A percentile compares a stretch with the other conserved stretches of the same genome.
These are phyloP conservation scores for Zizania palustris DNA, from an alignment of 202 grass and related monocot genomes.

Conservation along the genomic window DNA sequence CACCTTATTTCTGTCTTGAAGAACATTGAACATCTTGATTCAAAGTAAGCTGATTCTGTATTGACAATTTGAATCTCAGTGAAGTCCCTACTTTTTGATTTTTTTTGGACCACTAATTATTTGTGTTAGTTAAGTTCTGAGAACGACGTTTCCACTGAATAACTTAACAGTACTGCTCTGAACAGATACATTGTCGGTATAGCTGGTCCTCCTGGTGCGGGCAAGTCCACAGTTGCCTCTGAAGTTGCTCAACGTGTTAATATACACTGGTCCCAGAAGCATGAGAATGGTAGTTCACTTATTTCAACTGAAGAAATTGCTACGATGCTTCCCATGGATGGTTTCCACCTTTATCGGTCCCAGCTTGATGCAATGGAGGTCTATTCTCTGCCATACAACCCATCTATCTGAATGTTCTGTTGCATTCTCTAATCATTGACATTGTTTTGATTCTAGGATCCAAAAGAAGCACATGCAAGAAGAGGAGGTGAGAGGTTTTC, in stretches of 20 bases:
- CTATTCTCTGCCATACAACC: constrained; percentile 24
- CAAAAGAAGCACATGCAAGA: constrained; percentile 95
- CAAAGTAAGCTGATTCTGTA: constrained; percentile 62
- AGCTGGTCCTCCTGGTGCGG: constrained; percentile 91
- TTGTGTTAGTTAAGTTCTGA: constrained; percentile 12
- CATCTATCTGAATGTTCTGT: constrained; percentile 14
- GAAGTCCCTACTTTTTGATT: neutral
- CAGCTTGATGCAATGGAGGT: constrained; percentile 94
- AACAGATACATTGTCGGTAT: constrained; percentile 86
- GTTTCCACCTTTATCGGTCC: constrained; percentile 92
- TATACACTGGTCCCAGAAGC: constrained; percentile 60
- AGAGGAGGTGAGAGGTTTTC: constrained; percentile 76
- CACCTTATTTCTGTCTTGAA: constrained; percentile 64
- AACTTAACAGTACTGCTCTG: constrained; percentile 30
- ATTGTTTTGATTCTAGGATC: constrained; percentile 64
- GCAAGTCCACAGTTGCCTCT: constrained; percentile 83
- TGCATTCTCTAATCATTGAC: constrained; percentile 32
- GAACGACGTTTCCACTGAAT: neutral
- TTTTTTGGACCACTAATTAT: neutral
- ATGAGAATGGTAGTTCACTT: constrained; percentile 20
- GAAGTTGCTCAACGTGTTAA: constrained; percentile 79
- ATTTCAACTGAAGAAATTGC: constrained; percentile 56
- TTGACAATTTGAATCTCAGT: neutral
- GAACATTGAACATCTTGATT: constrained; percentile 55
- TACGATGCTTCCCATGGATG: constrained; percentile 88